Base-by-base conservation (phyloP, 208 protist species). In the Trypanosoma boissoni region DNA sequence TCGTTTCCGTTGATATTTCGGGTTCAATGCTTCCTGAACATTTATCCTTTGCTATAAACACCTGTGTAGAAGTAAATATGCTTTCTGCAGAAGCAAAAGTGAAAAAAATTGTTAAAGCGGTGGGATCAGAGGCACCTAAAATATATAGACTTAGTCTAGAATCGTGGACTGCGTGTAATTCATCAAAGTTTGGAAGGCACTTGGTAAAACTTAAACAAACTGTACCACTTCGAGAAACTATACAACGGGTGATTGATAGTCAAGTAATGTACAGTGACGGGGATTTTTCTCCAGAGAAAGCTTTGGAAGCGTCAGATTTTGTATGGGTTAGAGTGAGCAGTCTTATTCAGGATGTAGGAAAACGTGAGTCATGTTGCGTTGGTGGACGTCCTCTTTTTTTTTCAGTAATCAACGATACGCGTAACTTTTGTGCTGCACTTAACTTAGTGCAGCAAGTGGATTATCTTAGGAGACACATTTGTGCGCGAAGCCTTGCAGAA, bases 401-500 rank as follows among this genome's bases (percentile, higher is more conserved):
- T 54, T 83, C 80, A 23, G 20, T 18, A 18, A 68, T 76, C 49
- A 80, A 78, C 50, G 71, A 83, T 52, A 80, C 77, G 28, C 58
- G 26, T 7, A 65, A 72, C 37, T 56, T 87, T 18, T 83, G 76
- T 29, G 76, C 76, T 9, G 69, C 72, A 26, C 58, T 87, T 36
- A 87, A 83, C 69, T 54, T 81, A 18, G 60, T 87, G 1, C 58
- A 74, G 51, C 57, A 66, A 27, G n/a, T 69, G 23, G 26, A 6
- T 54, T 36, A 74, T 36, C 46, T 74, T 42, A 41, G 51, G n/a
- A 62, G 46, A 49, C 14, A 58, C 10, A 43, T 85, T 76, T 66
- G 50, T 63, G 5, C 68, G 69, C 28, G 59, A 39, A 49, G 43
- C 26, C 37, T 80, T 45, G 42, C 50, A 57, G 58, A 61, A 34